Conservation (phyloP, 345 rosid genomes). For the Hirschfeldia incana region DNA sequence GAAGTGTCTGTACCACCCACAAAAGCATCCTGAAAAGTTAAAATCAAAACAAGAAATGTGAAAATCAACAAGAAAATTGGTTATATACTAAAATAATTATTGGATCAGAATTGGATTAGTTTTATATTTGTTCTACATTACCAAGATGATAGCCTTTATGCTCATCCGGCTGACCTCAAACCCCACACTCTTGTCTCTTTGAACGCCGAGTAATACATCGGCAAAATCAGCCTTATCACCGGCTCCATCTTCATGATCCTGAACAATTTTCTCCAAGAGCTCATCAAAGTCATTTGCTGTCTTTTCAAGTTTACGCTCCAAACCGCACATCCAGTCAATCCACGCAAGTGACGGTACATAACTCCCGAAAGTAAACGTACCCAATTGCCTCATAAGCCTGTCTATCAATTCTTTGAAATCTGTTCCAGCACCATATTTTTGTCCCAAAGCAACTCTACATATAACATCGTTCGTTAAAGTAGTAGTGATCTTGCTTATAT, state of each 20-base stretch:
- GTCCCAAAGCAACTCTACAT: neutral
- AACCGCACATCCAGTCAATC: neutral
- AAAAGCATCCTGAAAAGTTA: neutral
- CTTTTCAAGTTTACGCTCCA: neutral
- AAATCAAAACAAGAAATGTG: slow-evolving; percentile 5
- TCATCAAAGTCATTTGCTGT: neutral
- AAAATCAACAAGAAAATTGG: neutral
- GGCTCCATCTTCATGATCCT: neutral
- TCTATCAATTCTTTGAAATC: neutral
- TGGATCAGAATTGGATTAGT: neutral
- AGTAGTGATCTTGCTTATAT: neutral
- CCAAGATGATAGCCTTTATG: neutral
- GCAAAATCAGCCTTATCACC: neutral
- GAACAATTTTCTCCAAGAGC: neutral
- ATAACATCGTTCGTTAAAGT: neutral
- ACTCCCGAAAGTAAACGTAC: neutral
- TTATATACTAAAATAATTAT: neutral
- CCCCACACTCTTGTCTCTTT: neutral
- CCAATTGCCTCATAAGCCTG: neutral
- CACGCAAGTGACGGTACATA: neutral
- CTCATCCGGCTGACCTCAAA: neutral
- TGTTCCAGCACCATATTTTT: neutral
- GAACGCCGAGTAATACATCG: neutral
- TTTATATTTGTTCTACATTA: neutral
- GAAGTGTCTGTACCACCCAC: neutral